Evolutionary conservation across 257 asterid species (phyloP).

Genomic region (Solanum dulcamara): DNA sequence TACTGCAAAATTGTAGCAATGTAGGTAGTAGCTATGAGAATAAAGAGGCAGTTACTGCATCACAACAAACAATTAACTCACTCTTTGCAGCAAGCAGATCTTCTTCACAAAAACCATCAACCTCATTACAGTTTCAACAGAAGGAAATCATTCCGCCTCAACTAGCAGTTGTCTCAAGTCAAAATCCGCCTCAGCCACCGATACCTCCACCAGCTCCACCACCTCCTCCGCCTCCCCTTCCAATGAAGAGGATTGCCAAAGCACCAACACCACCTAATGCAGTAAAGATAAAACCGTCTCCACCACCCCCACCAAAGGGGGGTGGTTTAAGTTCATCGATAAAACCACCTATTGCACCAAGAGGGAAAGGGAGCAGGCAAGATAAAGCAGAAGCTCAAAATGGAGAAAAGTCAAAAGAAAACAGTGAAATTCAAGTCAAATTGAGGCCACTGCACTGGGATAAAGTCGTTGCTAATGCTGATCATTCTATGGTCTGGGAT

Average conservation of each 20-base stretch:
- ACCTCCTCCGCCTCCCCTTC: conserved; percentile 20
- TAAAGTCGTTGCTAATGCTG: conserved; percentile 58
- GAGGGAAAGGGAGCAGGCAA: conserved; percentile 6
- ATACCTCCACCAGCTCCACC: conserved; percentile 16
- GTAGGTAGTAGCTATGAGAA: conserved; percentile 5
- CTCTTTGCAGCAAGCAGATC: background rate
- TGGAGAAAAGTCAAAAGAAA: conserved; percentile 5
- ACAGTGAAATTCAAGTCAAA: conserved; percentile 25
- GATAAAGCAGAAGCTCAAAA: conserved; percentile 6
- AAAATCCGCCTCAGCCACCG: conserved; percentile 11
- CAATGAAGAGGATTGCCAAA: background rate
- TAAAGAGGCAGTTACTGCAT: background rate
- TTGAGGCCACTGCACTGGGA: conserved; percentile 89
- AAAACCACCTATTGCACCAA: conserved; percentile 42
- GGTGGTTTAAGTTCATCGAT: background rate
- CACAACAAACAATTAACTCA: background rate
- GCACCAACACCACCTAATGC: conserved; percentile 8
- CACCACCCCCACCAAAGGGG: conserved; percentile 24
- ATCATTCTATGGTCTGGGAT: conserved; percentile 89
- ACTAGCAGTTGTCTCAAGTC: background rate
- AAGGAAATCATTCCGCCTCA: background rate
- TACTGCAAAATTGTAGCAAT: conserved; percentile 25
- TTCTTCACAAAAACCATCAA: conserved; percentile 1
- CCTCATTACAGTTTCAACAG: conserved; percentile 7
- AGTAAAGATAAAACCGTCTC: conserved; percentile 7